These are phyloP conservation scores for Cardamine resedifolia DNA, from an alignment of 345 rosid species.

Conservation along the genomic window DNA sequence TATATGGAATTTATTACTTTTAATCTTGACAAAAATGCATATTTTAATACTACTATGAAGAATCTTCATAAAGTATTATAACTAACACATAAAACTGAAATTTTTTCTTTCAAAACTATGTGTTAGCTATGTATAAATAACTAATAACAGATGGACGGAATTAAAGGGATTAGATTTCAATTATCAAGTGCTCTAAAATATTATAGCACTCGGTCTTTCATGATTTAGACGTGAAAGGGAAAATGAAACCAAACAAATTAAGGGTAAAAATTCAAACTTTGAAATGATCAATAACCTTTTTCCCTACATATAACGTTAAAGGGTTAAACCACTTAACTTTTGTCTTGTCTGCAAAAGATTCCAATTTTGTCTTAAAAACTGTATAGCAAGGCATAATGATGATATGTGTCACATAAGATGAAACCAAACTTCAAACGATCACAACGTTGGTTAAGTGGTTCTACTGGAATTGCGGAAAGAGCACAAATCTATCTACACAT, in stretches of 20 bases:
- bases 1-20: not conserved
- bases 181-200: constrained; percentile 32
- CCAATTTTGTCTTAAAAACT: constrained; percentile 1
- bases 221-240: constrained; percentile 36
- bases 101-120: no score
- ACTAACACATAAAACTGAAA: not conserved
- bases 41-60: not conserved
- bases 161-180: constrained; percentile 7
- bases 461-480: constrained; percentile 17
- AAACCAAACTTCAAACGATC: constrained; percentile 20
- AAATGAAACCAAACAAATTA: constrained; percentile 13
- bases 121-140: not conserved
- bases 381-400: constrained; percentile 16
- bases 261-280: constrained; percentile 33
- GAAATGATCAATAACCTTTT: constrained; percentile 26
- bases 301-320: constrained; percentile 26
- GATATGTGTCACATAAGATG: constrained; percentile 9
- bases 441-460: not conserved
- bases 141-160: not conserved
- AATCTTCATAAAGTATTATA: not conserved
- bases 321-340: constrained; percentile 10
- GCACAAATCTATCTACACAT: not conserved
- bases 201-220: constrained; percentile 26
- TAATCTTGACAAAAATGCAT: not conserved
- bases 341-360: constrained; percentile 25